Conservation (phyloP, 192 early-diverging fungal genomes). For the Coemansia sp. region DNA sequence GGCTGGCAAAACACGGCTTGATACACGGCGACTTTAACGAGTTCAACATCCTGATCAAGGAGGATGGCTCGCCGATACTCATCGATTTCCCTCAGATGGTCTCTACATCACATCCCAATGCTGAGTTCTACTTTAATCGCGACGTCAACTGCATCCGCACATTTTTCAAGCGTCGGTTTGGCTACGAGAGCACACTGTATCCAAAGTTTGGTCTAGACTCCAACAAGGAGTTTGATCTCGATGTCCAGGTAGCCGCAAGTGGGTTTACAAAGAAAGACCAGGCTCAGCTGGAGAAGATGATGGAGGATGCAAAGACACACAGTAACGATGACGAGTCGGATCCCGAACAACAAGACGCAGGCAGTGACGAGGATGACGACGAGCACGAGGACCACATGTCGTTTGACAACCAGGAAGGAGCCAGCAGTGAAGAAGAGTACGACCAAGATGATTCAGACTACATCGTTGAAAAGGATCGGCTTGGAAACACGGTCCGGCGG, state of each 20-base stretch:
- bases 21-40: slow-evolving; percentile 99
- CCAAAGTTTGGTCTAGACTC: slow-evolving; percentile 85
- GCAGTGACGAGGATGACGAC: slow-evolving; percentile 16
- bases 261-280: slow-evolving; percentile 94
- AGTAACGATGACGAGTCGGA: slow-evolving; percentile 5
- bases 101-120: slow-evolving; percentile 92
- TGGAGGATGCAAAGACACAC: slow-evolving; percentile 8
- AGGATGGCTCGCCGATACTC: slow-evolving; percentile 79
- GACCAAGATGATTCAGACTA: slow-evolving; percentile 26
- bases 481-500: slow-evolving; percentile 46
- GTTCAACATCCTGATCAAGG: slow-evolving; percentile 93
- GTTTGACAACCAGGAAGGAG: slow-evolving; percentile 18
- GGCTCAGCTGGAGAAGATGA: slow-evolving; percentile 70
- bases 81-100: slow-evolving; percentile 99
- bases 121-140: slow-evolving; percentile 97
- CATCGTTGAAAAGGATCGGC: slow-evolving; percentile 42
- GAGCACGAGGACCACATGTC: slow-evolving; percentile 21
- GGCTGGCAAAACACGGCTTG: slow-evolving; percentile 89
- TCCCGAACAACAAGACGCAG: slow-evolving; percentile 10
- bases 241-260: slow-evolving; percentile 95
- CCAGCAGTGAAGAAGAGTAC: slow-evolving; percentile 22
- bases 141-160: slow-evolving; percentile 97
- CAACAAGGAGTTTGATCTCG: slow-evolving; percentile 84
- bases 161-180: slow-evolving; percentile 88
- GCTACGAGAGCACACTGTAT: slow-evolving; percentile 88